Evolutionary conservation across 441 rosid genomes (phyloP), one percentile per base, ranked within the genome.

Genomic region (Hypseocharis bilobata): DNA sequence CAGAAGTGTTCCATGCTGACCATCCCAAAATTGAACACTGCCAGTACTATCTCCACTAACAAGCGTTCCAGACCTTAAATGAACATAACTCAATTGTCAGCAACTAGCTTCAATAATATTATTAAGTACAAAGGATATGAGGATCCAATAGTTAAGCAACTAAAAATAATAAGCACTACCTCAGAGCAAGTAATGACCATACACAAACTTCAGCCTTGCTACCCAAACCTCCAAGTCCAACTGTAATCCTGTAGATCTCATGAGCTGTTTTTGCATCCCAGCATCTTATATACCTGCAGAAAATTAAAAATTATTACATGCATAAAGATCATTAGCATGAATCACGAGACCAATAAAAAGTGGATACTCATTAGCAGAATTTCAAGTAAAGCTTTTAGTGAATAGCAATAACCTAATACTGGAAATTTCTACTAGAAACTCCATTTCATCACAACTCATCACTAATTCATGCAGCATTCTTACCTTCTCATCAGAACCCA

Each of bases 41-140:
- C 99, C 97, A 26, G 78, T 70, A 78, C 99, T 88, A 81, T 93
- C 96, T 54, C 88, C 99, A 77, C 99, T 91, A 60, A 91, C 92
- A 78, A 93, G 84, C 62, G 87, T 88, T 52, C 96, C 99, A 27
- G 83, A 79, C 70, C 97, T 91, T 67, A 61, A 72, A 70, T 22
- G 45, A 56, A 60, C 47, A 72, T 27, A 63, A 55, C 51, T 7
- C 44, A 58, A 69, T 61, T 47, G 63, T 74, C 59, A 72, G 68
- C 8, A 66, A 27, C 6, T 25, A 13, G 64, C 0, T 19, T 0
- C 47, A 30, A 62, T 1, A 25, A 36, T 22, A 66, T 8, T 67
- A 29, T 11, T 25, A 25, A 23, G 13, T 54, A 54, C 23, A 22
- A 0, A 51, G 1, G 2, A 3, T 30, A 54, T 54, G 17, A 54